Base-by-base conservation (phyloP, 176 grass and related monocot genomes). In the Guadua angustifolia region DNA sequence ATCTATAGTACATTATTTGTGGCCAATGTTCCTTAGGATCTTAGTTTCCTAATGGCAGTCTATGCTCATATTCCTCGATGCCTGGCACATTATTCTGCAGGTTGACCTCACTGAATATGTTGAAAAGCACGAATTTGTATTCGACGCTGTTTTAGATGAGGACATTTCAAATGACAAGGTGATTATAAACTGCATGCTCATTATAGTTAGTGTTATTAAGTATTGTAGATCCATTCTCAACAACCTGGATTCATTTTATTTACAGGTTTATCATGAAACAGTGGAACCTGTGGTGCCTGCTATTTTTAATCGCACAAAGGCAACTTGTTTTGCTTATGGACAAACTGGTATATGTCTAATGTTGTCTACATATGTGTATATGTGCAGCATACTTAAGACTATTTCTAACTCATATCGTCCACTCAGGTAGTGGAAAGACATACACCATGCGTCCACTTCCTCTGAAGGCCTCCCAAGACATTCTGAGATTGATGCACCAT, bases 281-380 rank as follows among this genome's bases (percentile, higher is more conserved):
- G 97, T 99, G 79, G 97, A 99, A 70, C 93, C 93, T 75, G 82
- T 99, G 79, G 89, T 99, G 68, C 97, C 97, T 80, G 89, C 97
- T 71, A 99, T 99, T 83, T 99, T 99, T 88, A 89, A 92, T 46
- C 91, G 93, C 79, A 99, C 81, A 33, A 99, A 99, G 80, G 97
- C 97, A 85, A 96, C 97, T 77, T 99, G 97, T 89, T 99, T 99
- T 94, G 97, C 97, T 47, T 99, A 96, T 84, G 97, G 97, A 76
- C 97, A 99, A 94, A 99, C 97, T n/a, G 97, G 95, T 82, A 91
- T 83, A 75, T 63, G 13, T 62, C 69, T 11, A 16, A 22, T 77
- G 66, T 64, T 74, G 53, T 82, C 17, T 88, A 82, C 5, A 69
- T 69, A 75, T 44, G 16, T 11, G 13, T 86, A 64, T 69, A 46